A percentile compares a stretch with the other conserved stretches of the same genome.
These are phyloP conservation scores for Candida yuanshanica DNA, from an alignment of 805 yeast species.

Conservation along the genomic window DNA sequence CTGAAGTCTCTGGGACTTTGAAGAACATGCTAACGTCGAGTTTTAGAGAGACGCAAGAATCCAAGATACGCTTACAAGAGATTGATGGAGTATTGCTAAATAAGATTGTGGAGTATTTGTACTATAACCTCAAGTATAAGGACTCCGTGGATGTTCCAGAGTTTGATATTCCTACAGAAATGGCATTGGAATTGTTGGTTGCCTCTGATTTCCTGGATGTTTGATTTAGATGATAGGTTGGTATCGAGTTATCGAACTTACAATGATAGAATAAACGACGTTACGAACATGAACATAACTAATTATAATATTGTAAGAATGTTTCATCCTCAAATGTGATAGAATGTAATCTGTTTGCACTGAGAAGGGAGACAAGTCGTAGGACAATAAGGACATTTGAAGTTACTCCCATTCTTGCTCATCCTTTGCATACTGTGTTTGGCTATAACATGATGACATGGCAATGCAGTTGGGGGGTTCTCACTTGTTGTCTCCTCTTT, in stretches of 20 bases:
- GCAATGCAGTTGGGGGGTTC: conserved; percentile 59
- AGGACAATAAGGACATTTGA: conserved; percentile 75
- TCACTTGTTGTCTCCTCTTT: conserved; percentile 52
- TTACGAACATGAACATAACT: neutral
- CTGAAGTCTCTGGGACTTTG: conserved; percentile 63
- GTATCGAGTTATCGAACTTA: too few relatives aligned
- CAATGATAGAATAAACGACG: neutral
- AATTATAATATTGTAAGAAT: neutral
- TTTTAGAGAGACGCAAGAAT: conserved; percentile 56
- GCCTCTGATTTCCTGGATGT: conserved; percentile 89
- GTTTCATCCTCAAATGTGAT: neutral
- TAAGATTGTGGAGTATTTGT: conserved; percentile 79
- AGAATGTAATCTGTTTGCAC: conserved; percentile 40
- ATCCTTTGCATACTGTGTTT: conserved; percentile 46
- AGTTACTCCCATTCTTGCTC: conserved; percentile 36
- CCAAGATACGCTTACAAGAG: conserved; percentile 48
- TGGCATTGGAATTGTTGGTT: conserved; percentile 85
- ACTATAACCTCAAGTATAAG: conserved; percentile 66
- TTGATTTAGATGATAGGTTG: too few relatives aligned
- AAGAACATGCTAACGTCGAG: conserved; percentile 50
- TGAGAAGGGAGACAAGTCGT: conserved; percentile 35
- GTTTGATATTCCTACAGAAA: conserved; percentile 87
- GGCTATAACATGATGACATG: conserved; percentile 61
- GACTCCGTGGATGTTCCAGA: conserved; percentile 67
- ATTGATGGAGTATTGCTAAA: conserved; percentile 69